Base-by-base conservation (phyloP, 2,329 filamentous ascomycete genomes). In the Graphilbum ipis-grandicollis region DNA sequence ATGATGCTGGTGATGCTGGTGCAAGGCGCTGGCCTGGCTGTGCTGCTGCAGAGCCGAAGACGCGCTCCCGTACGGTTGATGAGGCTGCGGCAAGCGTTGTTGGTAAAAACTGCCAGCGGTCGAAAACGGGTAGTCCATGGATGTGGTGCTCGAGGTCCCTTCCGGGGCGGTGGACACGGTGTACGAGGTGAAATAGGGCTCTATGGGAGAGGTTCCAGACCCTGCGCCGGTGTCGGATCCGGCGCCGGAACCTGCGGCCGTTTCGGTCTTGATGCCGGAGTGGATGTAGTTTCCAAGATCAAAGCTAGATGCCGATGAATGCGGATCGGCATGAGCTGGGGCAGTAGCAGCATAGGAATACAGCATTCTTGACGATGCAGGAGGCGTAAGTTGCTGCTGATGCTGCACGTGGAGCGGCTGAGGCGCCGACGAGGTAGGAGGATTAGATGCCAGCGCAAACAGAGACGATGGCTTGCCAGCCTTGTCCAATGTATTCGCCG, bases 351-450 rank as follows among this genome's bases (percentile, higher is more conserved):
- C 56, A 44, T 66, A 65, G 23, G 46, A 41, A 38, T 55, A 67
- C 39, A 62, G 63, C 55, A 66, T 59, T 37, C 56, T 62, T 40
- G 62, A 58, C 25, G 57, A 59, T 31, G 53, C 54, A n/a, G 65
- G 60, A 31, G 66, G 63, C 9, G 62, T 65, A 26, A 59, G 62
- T 37, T 62, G 60, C 42, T 66, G 63, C 48, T 28, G 53, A 4
- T 32, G 34, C 13, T 15, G 33, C 9, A 18, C 5, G 13, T 21
- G 17, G 18, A 33, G 6, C 3, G 31, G 12, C 19, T 33, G 31
- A 5, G 31, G 31, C 5, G 31, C 6, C 8, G 31, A 33, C 8
- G 31, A 12, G 14, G 17, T n/a, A 4, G 23, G 23, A 22, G 14
- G 9, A 19, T 19, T 1, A 25, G 55, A 14, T 51, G 48, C 46